Base-by-base conservation (phyloP, 1,284 basidiomycete genomes). In the Phlebopus sp. region DNA sequence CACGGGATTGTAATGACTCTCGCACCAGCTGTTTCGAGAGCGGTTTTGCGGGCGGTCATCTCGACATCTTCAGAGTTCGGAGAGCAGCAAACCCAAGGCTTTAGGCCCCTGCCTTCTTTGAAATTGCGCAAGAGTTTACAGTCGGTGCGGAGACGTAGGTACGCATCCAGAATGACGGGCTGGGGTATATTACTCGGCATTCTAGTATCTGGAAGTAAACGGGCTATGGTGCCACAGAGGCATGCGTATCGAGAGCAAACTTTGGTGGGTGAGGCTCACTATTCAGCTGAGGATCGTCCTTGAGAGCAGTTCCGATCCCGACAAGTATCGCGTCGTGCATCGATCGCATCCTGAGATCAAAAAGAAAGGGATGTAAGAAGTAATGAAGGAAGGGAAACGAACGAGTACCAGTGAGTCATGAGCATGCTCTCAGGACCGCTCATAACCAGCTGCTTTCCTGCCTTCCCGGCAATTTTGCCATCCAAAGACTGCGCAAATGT, bases 401-500 rank as follows among this genome's bases (percentile, higher is more conserved):
- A 30, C 18, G 31, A 25, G 38, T 73, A 93, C 92, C 87, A 89
- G 67, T 98, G 96, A 11, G 96, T 98, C 90, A 99, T 93, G 38
- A 82, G 59, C 87, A 96, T 90, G 65, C 90, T 95, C 62, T 97
- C 90, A 31, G 76, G 69, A 1, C 95, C 88, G 57, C 91, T 95
- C 44, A 99, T 73, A 15, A 81, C 77, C 30, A 99, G 78, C 67
- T 94, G 92, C 55, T 74, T 72, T 6, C 91, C 86, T 13, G 75
- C 74, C 4, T 69, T 67, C 0, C 91, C 93, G 0, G 92, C 92
- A 52, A 98, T 96, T 68, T 93, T 95, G 27, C 83, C 91, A 70
- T 99, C 95, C 40, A 95, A 72, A 1, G 92, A 96, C 66, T 98
- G 95, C 1, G 96, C 96, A 70, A 95, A 99, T 1, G 96, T 97